A percentile compares a stretch with the other conserved stretches of the same genome.
Evolutionary conservation across 305 asterid species (phyloP).

Genomic region (Fraxinus albicans): DNA sequence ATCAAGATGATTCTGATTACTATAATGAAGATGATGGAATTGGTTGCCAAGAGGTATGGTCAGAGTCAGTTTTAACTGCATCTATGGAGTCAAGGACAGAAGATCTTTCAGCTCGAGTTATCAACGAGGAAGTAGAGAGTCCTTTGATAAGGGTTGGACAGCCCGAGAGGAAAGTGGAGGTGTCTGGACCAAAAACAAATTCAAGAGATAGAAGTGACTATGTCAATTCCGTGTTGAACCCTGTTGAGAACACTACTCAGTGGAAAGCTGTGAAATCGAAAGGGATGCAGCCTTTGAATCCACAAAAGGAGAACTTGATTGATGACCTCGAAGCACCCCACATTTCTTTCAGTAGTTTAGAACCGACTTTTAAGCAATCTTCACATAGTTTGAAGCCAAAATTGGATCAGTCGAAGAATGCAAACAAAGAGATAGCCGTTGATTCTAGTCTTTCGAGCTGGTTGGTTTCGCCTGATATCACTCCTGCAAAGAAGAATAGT

Average conservation of each 20-base stretch:
- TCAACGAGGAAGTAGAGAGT: constrained; percentile 51
- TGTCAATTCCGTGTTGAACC: constrained; percentile 74
- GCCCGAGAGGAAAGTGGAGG: constrained; percentile 27
- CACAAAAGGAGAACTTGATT: constrained; percentile 70
- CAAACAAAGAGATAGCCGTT: constrained; percentile 58
- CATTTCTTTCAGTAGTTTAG: constrained; percentile 42
- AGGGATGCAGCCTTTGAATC: constrained; percentile 32
- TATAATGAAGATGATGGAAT: constrained; percentile 44
- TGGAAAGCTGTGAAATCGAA: constrained; percentile 77
- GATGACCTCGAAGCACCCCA: constrained; percentile 45
- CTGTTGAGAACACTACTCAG: constrained; percentile 79
- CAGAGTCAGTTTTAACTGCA: constrained; percentile 46
- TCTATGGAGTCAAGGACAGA: constrained; percentile 54
- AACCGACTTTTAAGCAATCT: constrained; percentile 40
- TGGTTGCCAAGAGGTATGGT: constrained; percentile 44
- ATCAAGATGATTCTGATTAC: constrained; percentile 37
- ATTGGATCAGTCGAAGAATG: constrained; percentile 30
- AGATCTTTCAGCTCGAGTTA: constrained; percentile 20
- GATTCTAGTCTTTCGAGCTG: constrained; percentile 91
- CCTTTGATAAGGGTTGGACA: constrained; percentile 22
- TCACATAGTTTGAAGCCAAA: constrained; percentile 40
- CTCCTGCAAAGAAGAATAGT: constrained; percentile 39
- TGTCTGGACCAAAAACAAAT: constrained; percentile 32
- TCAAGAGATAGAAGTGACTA: constrained; percentile 69
- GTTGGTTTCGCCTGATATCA: constrained; percentile 57